These are phyloP conservation scores for Setomelanomma holmii DNA, from an alignment of 2,329 filamentous ascomycete species.

Conservation along the genomic window DNA sequence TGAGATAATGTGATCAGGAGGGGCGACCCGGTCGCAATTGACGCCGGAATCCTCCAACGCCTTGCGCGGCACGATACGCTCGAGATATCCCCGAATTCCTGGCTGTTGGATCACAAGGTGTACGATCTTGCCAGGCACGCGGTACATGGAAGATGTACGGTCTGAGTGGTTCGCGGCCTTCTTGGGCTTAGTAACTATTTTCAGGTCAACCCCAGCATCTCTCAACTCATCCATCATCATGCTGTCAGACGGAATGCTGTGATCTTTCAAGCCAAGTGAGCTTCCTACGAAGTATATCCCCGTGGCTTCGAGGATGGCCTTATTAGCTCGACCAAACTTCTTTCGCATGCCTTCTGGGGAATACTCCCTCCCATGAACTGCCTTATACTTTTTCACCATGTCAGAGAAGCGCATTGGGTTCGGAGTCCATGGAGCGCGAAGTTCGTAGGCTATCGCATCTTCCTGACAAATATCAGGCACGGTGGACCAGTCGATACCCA, in stretches of 20 bases:
- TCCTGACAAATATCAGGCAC: not conserved
- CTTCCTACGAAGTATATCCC: conserved; percentile 16
- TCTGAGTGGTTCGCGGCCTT: too few relatives aligned
- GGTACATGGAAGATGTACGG: too few relatives aligned
- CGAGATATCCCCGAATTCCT: not conserved
- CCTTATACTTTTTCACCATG: not conserved
- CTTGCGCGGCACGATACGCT: not conserved
- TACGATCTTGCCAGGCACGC: not conserved
- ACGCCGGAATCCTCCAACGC: not conserved
- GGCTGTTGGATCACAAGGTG: not conserved
- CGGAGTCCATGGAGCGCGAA: not conserved
- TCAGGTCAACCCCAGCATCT: not conserved
- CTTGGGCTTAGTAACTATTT: not conserved
- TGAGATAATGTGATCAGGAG: not conserved
- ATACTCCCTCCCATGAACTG: not conserved
- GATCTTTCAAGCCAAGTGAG: conserved; percentile 2
- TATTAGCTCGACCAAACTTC: conserved; percentile 14
- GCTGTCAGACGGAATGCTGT: conserved; percentile 3
- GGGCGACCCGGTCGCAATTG: too few relatives aligned
- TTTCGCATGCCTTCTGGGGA: conserved; percentile 15
- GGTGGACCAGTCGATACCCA: not conserved
- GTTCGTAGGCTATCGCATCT: not conserved
- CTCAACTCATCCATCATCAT: not conserved
- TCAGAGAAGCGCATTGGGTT: not conserved
- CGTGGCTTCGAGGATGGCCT: conserved; percentile 12